Evolutionary conservation across 148 eudicot genomes (phyloP), one percentile per base, ranked within the genome.

Genomic region (Fallopia convolvulus): DNA sequence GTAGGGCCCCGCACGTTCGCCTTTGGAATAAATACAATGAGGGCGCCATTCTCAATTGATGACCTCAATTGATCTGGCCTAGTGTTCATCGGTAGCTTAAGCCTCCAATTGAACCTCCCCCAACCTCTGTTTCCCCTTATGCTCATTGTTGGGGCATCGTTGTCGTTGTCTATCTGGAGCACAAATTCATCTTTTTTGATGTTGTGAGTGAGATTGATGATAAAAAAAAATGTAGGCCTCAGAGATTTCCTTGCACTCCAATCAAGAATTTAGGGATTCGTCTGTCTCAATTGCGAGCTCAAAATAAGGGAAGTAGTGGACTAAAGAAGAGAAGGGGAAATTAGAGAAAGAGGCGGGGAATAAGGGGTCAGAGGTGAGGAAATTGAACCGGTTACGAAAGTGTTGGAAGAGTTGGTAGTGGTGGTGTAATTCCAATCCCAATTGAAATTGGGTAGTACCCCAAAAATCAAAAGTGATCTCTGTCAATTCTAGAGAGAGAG

Each of bases 21-120:
- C 71, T 84, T 84, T 6, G 87, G 84, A 61, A 84, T 81, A 11
- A 84, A 77, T 6, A 84, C 84, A 21, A 84, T 84, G 46, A 84
- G 72, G 17, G 82, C 82, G 10, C 79, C 82, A 20, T 82, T 77
- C 79, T 84, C 87, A 76, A 84, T 42, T 0, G 87, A 84, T 71
- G 36, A 74, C 13, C 76, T 80, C 77, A 81, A 15, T 46, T 79
- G 52, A 0, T 49, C 39, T 9, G 77, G 26, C 50, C 42, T 74
- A 1, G 87, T 84, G 75, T 77, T 75, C 47, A 20, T 30, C 32
- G 87, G 81, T 74, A 84, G 3, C 77, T 75, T 46, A 21, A 84
- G 20, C 75, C 75, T 74, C 84, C 87, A 84, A 32, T 30, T 42
- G 52, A 84, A 84, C 70, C 77, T 50, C 21, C 86, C 85, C 17